Conservation (phyloP, 352 stramenopile species). For the Pythium coloratum region DNA sequence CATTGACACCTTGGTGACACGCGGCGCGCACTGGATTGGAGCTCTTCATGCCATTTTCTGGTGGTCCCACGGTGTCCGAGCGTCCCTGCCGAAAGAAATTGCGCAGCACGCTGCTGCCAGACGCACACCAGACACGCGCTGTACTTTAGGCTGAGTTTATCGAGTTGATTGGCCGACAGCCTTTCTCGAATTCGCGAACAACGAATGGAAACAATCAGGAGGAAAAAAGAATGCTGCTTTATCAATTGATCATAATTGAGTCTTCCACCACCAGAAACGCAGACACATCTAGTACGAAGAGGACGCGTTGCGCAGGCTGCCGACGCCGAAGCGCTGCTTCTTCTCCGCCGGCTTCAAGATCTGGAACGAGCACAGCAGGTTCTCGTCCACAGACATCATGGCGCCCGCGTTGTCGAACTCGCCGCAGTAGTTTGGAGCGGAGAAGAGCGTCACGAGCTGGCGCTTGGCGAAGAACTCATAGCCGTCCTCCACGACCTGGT, state of each 20-base stretch:
- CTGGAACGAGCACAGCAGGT: constrained; percentile 76
- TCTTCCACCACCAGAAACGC: neutral
- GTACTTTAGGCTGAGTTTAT: too few species aligned
- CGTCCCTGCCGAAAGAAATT: constrained; percentile 8
- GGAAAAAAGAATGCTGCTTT: neutral
- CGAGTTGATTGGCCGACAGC: too few species aligned
- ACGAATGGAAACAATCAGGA: neutral
- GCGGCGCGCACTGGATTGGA: neutral
- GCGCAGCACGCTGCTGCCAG: neutral
- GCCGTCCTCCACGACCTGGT: constrained; percentile 76
- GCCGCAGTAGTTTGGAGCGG: constrained; percentile 90
- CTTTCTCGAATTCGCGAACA: neutral
- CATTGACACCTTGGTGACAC: constrained; percentile 17
- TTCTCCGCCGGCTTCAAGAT: constrained; percentile 79
- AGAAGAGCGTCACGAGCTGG: constrained; percentile 91
- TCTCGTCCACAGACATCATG: constrained; percentile 79
- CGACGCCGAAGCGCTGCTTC: constrained; percentile 79
- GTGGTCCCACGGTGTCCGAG: constrained; percentile 8
- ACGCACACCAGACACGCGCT: neutral
- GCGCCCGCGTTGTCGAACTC: constrained; percentile 78
- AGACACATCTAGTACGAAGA: constrained; percentile 14
- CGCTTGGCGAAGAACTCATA: constrained; percentile 77
- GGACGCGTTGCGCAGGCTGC: constrained; percentile 22
- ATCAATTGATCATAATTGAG: neutral
- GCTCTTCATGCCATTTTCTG: constrained; percentile 13